These are phyloP conservation scores for Staphylotrichum tortipilum DNA, from an alignment of 495 filamentous ascomycete genomes.

Conservation along the genomic window DNA sequence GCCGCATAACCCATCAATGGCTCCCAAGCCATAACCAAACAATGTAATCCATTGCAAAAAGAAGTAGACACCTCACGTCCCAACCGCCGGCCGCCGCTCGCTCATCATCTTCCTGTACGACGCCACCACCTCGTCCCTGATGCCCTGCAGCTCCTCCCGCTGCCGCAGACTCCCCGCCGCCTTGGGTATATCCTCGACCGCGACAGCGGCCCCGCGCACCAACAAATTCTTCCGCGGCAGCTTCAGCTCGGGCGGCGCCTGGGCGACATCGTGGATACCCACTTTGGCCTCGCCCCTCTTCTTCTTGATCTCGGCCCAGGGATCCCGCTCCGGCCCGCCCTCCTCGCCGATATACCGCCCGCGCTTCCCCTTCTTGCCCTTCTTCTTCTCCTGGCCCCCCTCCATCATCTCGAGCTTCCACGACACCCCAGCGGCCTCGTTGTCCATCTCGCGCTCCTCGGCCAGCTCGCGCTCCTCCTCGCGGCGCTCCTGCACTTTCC, in stretches of 20 bases:
- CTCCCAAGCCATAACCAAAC: background rate
- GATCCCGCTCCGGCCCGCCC: slow-evolving; percentile 49
- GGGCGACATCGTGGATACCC: slow-evolving; percentile 66
- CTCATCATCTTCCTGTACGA: slow-evolving; percentile 75
- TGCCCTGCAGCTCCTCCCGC: slow-evolving; percentile 70
- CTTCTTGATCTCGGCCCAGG: slow-evolving; percentile 66
- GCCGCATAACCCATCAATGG: no score
- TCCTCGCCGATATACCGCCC: slow-evolving; percentile 33
- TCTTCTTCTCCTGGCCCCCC: slow-evolving; percentile 23
- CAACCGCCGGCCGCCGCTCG: slow-evolving; percentile 39
- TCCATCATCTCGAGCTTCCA: slow-evolving; percentile 43
- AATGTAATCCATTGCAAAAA: background rate
- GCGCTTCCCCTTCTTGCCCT: slow-evolving; percentile 48
- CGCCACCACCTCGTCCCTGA: slow-evolving; percentile 69
- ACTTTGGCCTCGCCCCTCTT: slow-evolving; percentile 50
- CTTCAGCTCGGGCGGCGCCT: slow-evolving; percentile 70
- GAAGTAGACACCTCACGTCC: background rate
- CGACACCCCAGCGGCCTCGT: slow-evolving; percentile 45
- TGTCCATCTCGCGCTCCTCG: slow-evolving; percentile 59
- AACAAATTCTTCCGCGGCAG: slow-evolving; percentile 60
- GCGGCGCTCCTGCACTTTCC: slow-evolving; percentile 45
- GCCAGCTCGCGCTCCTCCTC: slow-evolving; percentile 53
- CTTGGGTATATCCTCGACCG: slow-evolving; percentile 67
- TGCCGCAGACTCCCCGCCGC: slow-evolving; percentile 68
- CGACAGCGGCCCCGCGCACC: slow-evolving; percentile 59